Conservation (phyloP, 2,329 filamentous ascomycete genomes). For the Pseudodiploospora longispora region DNA sequence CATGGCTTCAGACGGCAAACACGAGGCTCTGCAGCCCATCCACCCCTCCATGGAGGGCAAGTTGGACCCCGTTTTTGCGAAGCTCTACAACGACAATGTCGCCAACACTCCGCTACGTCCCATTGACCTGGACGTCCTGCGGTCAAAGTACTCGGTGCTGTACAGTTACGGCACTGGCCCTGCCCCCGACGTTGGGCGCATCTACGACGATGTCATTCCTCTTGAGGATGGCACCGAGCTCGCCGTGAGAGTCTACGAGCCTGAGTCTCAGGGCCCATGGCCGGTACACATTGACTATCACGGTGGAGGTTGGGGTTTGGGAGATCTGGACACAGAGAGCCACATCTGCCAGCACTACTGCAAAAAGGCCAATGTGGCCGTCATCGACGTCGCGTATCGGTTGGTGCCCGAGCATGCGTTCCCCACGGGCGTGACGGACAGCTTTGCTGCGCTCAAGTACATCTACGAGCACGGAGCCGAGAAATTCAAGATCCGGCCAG, state of each 20-base stretch:
- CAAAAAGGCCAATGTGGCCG: slow-evolving; percentile 32
- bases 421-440: slow-evolving; percentile 40
- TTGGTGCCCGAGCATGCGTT: slow-evolving; percentile 42
- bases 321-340: slow-evolving; percentile 40
- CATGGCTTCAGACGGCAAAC: slow-evolving; percentile 13
- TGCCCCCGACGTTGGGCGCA: slow-evolving; percentile 30
- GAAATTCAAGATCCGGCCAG: slow-evolving; percentile 28
- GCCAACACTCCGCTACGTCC: slow-evolving; percentile 31
- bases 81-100: slow-evolving; percentile 39
- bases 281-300: slow-evolving; percentile 42
- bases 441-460: slow-evolving; percentile 36
- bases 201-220: slow-evolving; percentile 29
- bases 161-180: slow-evolving; percentile 37
- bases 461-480: slow-evolving; percentile 25
- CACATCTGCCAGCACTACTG: slow-evolving; percentile 41
- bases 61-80: slow-evolving; percentile 37
- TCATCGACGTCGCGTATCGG: slow-evolving; percentile 45
- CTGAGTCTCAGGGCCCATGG: slow-evolving; percentile 30
- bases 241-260: slow-evolving; percentile 36
- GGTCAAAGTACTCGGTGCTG: slow-evolving; percentile 33
- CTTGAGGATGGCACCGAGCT: slow-evolving; percentile 21
- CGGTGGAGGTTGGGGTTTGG: slow-evolving; percentile 42
- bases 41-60: slow-evolving; percentile 37
- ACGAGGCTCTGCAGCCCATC: slow-evolving; percentile 40
- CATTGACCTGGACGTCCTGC: slow-evolving; percentile 30